These are phyloP conservation scores for Peniophora sp. DNA, from an alignment of 1,284 basidiomycete genomes.

Conservation along the genomic window DNA sequence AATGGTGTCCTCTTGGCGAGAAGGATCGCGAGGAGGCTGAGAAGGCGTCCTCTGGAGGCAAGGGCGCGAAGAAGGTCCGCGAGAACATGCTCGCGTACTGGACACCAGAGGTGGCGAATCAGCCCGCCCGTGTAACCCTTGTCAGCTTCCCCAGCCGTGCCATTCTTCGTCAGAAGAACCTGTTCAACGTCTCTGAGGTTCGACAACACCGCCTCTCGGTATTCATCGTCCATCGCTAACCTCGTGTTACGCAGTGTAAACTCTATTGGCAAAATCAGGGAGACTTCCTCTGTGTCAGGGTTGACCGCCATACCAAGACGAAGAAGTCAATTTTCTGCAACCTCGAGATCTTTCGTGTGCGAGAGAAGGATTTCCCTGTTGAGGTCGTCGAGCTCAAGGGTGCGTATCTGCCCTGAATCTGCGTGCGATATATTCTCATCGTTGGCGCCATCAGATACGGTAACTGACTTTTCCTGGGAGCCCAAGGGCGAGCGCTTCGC, in stretches of 20 bases:
- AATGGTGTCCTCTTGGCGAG: constrained; percentile 96
- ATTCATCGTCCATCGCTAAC: constrained; percentile 1
- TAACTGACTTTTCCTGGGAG: constrained; percentile 98
- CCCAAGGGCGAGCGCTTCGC: constrained; percentile 95
- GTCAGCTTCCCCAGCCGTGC: constrained; percentile 84
- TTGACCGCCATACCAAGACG: constrained; percentile 98
- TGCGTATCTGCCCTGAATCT: not conserved
- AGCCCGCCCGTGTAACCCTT: constrained; percentile 94
- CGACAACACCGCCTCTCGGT: constrained; percentile 20
- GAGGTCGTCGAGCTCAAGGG: constrained; percentile 78
- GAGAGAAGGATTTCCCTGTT: constrained; percentile 97
- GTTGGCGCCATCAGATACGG: constrained; percentile 61
- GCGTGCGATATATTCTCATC: not conserved
- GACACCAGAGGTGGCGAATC: constrained; percentile 95
- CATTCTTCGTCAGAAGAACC: constrained; percentile 90
- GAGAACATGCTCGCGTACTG: constrained; percentile 98
- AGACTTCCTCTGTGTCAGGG: constrained; percentile 98
- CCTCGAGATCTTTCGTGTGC: constrained; percentile 94
- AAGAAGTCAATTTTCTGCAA: constrained; percentile 99
- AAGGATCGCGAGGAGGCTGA: constrained; percentile 75
- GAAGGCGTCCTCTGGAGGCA: constrained; percentile 41
- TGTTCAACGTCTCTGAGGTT: constrained; percentile 99
- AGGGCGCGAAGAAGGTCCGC: constrained; percentile 52
- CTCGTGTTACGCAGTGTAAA: constrained; percentile 66
- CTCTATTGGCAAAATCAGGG: constrained; percentile 99